Evolutionary conservation across 768 basidiomycete genomes (phyloP).

Genomic region (Termitomyces sp.): DNA sequence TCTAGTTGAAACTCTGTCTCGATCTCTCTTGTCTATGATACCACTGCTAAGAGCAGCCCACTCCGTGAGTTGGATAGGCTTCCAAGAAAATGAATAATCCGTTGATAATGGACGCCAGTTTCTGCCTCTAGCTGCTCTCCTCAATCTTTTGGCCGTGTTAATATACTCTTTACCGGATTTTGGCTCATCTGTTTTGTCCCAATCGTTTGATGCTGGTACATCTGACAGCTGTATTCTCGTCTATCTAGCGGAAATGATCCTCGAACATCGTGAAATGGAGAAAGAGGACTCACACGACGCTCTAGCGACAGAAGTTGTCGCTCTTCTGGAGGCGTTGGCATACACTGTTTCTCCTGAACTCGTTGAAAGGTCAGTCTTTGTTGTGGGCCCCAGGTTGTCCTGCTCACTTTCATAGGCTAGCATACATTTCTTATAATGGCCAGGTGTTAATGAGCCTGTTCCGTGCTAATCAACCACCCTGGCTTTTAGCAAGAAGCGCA

Average conservation of each 20-base stretch:
- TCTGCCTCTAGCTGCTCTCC: slow-evolving; percentile 40
- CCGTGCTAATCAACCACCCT: slow-evolving; percentile 44
- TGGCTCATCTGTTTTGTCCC: slow-evolving; percentile 31
- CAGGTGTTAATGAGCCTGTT: slow-evolving; percentile 46
- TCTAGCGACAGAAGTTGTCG: slow-evolving; percentile 39
- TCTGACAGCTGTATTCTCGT: slow-evolving; percentile 31
- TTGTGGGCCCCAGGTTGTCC: not conserved
- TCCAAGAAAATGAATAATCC: not conserved
- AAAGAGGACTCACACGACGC: slow-evolving; percentile 23
- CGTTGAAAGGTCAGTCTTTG: slow-evolving; percentile 30
- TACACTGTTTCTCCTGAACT: slow-evolving; percentile 43
- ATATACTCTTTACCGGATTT: slow-evolving; percentile 47
- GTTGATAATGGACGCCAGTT: slow-evolving; percentile 31
- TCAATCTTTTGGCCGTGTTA: slow-evolving; percentile 49
- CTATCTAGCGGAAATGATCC: slow-evolving; percentile 38
- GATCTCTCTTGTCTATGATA: slow-evolving; percentile 37
- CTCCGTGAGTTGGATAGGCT: slow-evolving; percentile 32
- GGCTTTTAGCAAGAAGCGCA: slow-evolving; percentile 44
- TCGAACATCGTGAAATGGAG: slow-evolving; percentile 32
- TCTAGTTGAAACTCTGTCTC: slow-evolving; percentile 27
- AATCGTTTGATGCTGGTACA: slow-evolving; percentile 17
- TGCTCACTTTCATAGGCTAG: slow-evolving; percentile 9
- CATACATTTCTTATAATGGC: slow-evolving; percentile 33
- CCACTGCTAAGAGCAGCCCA: slow-evolving; percentile 29
- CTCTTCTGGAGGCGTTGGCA: slow-evolving; percentile 52